Conservation (phyloP, 345 rosid species). For the Euphorbia pulcherrima region DNA sequence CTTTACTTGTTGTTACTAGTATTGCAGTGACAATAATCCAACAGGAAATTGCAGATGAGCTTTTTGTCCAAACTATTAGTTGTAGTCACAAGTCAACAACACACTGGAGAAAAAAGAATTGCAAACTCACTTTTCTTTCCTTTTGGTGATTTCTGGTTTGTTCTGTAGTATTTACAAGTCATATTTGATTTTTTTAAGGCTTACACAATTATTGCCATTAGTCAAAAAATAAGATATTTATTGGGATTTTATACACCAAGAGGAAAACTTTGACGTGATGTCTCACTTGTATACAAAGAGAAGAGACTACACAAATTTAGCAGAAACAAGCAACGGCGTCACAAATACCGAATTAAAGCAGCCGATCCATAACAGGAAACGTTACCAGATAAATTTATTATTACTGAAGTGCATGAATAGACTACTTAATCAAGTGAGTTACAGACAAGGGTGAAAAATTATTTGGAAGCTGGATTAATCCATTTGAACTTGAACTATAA, state of each 20-base stretch:
- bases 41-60: background rate
- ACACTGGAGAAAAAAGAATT: background rate
- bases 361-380: background rate
- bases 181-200: background rate
- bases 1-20: background rate
- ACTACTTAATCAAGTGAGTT: background rate
- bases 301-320: background rate
- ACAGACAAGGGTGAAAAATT: background rate
- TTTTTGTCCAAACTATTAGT: background rate
- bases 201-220: background rate
- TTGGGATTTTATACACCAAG: background rate
- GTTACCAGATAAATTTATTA: no score
- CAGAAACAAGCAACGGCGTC: background rate
- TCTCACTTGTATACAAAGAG: background rate
- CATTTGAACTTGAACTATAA: conserved; percentile 4
- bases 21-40: background rate
- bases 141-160: background rate
- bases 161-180: background rate
- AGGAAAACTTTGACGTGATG: background rate
- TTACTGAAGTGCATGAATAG: background rate
- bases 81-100: background rate
- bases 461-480: conserved; percentile 14
- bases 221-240: background rate
- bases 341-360: background rate
- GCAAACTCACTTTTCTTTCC: background rate